Evolutionary conservation across 1,284 basidiomycete species (phyloP).

Genomic region (Gomphus bonarii): DNA sequence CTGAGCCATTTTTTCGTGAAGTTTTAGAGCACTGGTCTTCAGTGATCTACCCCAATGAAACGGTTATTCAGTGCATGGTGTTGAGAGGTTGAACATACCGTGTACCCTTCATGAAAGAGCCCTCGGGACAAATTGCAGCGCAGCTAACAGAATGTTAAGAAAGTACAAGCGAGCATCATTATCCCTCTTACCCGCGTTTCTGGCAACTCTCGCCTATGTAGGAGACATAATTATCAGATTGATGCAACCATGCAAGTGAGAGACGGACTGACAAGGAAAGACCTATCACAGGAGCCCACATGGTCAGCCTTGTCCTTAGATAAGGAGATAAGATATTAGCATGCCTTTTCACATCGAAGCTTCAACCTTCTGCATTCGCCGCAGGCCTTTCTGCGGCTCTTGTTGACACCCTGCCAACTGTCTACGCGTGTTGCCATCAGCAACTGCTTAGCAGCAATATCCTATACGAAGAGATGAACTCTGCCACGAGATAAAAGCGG

Average conservation of each 20-base stretch:
- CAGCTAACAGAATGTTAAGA: conserved; percentile 28
- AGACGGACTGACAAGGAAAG: conserved; percentile 4
- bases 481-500: not conserved
- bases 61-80: not conserved
- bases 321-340: not conserved
- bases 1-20: conserved; percentile 51
- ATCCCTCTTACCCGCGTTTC: conserved; percentile 5
- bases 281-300: conserved; percentile 1
- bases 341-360: conserved; percentile 10
- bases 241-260: not conserved
- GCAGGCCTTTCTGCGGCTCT: conserved; percentile 10
- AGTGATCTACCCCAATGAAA: not conserved
- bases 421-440: not conserved
- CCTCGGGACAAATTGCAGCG: conserved; percentile 59
- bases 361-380: conserved; percentile 10
- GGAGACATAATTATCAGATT: not conserved
- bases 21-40: conserved; percentile 21
- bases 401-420: conserved; percentile 1
- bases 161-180: not conserved
- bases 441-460: not conserved
- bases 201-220: conserved; percentile 10
- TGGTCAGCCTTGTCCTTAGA: not conserved
- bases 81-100: not conserved
- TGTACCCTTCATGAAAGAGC: conserved; percentile 24
- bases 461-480: not conserved